Evolutionary conservation across 164 flowering plant genomes (phyloP), one percentile per base, ranked within the genome.

Genomic region (Magnolia kwangsiensis): DNA sequence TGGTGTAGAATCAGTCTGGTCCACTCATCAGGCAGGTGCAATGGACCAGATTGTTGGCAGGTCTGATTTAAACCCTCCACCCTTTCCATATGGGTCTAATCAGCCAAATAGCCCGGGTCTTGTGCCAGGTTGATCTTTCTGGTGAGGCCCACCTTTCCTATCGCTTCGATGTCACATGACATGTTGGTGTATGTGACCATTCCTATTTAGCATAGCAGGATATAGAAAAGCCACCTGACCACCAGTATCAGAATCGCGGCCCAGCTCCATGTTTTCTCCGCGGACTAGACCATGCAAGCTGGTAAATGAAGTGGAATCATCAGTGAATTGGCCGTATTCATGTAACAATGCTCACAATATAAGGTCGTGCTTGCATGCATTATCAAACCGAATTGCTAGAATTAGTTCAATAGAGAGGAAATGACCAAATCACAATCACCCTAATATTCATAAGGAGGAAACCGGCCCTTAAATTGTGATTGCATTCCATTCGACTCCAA

Each of bases 221-320:
- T 50, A 74, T 72, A 67, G 63, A 69, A 66, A 72, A 72, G 63
- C 55, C 80, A 96, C 99, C 99, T 96, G 99, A 63, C 99, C 99
- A 79, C 99, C 99, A 59, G 99, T 96, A 83, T 96, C 99, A 80
- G 99, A 96, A 85, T 96, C 99, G 74, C 97, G 93, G 19, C 99
- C 99, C 81, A 96, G 98, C 87, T 96, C 99, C 99, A 96, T 96
- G 84, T 94, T 96, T 81, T 96, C 99, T 69, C 99, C 98, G 8
- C 98, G 86, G 72, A 96, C 93, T 27, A 96, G 82, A 69, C 99
- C 99, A 87, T 96, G 99, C 67, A 96, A 85, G 77, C 99, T 96
- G 99, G 49, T 49, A 2, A 7, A 70, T 5, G 14, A 7, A n/a
- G 58, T 18, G 49, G 24, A 45, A 50, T 68, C 8, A 24, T 70